Conservation (phyloP, 352 stramenopile genomes). For the Hyaloperonospora brassicae region DNA sequence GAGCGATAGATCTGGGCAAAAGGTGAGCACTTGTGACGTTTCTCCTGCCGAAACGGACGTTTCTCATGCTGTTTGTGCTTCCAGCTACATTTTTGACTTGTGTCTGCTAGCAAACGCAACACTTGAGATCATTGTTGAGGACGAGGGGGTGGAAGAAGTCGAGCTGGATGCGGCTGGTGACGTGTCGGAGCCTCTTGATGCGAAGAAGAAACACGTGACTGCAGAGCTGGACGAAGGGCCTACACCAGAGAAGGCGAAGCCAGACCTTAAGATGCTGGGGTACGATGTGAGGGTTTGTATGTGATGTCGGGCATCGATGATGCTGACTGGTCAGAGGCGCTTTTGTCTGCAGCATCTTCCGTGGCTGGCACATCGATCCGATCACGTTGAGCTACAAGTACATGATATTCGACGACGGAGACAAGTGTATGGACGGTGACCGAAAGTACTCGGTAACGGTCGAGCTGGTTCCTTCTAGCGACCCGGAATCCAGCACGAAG, state of each 20-base stretch:
- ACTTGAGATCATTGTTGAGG: conserved; percentile 26
- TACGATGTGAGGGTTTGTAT: conserved; percentile 12
- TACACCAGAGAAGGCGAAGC: conserved; percentile 14
- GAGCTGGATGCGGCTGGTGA: conserved; percentile 22
- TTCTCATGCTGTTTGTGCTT: conserved; percentile 1
- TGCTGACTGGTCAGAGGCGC: conserved; percentile 8
- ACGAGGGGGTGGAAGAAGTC: conserved; percentile 17
- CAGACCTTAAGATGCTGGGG: conserved; percentile 43
- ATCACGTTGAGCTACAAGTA: conserved; percentile 74
- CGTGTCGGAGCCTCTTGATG: conserved; percentile 2
- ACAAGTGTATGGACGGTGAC: conserved; percentile 44
- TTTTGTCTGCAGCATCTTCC: conserved; percentile 47
- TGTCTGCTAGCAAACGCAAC: conserved; percentile 61
- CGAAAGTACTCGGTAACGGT: conserved; percentile 35
- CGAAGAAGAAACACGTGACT: conserved; percentile 4
- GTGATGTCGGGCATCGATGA: neutral
- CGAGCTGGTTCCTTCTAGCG: conserved; percentile 44
- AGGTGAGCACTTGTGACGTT: conserved; percentile 23
- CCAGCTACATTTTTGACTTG: conserved; percentile 49
- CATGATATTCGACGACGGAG: conserved; percentile 69
- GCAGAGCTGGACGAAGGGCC: conserved; percentile 11
- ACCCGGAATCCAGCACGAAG: conserved; percentile 29
- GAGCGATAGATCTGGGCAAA: conserved; percentile 34
- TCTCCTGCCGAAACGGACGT: neutral
- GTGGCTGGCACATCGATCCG: conserved; percentile 70